Conservation (phyloP, 306 rosid species). For the Fagus crenata region DNA sequence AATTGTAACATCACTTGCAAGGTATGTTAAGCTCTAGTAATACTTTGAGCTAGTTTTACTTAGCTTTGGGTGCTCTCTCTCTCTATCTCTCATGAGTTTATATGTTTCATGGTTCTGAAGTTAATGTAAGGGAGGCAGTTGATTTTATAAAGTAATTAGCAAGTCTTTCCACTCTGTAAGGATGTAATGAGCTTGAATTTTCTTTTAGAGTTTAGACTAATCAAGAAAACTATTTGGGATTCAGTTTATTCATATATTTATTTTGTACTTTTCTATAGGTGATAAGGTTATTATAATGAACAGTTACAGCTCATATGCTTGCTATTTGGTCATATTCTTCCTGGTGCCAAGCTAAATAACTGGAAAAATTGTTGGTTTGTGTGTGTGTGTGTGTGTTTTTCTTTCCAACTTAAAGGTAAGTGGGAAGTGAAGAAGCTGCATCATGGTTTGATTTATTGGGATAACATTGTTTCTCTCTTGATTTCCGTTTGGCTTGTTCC, state of each 20-base stretch:
- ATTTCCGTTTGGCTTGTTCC: neutral
- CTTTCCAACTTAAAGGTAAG: neutral
- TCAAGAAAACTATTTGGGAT: neutral
- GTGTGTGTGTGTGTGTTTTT: neutral
- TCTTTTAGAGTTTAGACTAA: no score
- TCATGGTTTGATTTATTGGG: neutral
- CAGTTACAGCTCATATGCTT: neutral
- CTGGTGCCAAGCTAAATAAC: neutral
- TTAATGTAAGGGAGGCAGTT: neutral
- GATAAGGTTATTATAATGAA: no score
- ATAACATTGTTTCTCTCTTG: neutral
- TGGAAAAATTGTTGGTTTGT: neutral
- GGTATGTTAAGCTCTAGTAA: conserved; percentile 41
- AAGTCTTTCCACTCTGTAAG: no score
- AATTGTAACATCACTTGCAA: conserved; percentile 71
- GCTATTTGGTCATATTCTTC: neutral
- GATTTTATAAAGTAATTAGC: neutral
- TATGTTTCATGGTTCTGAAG: neutral
- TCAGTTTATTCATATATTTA: neutral
- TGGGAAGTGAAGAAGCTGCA: neutral
- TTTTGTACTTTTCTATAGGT: neutral
- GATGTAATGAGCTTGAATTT: no score
- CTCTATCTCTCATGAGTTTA: neutral
- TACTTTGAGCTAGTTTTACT: conserved; percentile 12
- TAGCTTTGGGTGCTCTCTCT: neutral